Evolutionary conservation across 108 stramenopile species (phyloP).

Genomic region (Pseudonitzschia multiseries): DNA sequence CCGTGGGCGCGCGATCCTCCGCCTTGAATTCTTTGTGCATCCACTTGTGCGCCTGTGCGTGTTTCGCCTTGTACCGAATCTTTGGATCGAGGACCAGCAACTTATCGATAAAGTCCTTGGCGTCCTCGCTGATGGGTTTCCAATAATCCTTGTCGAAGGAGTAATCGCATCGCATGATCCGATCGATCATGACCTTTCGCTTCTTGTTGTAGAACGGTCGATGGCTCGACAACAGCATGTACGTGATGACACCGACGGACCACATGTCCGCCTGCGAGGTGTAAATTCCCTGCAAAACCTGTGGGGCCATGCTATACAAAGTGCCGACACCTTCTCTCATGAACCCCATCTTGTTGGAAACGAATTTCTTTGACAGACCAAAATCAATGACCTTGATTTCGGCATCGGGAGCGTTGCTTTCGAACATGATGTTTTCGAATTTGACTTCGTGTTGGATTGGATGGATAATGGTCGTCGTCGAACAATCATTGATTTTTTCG

Average conservation of each 20-base stretch:
- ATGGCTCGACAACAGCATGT: constrained; percentile 53
- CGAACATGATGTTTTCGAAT: constrained; percentile 60
- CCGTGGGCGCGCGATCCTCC: constrained; percentile 23
- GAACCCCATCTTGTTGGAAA: constrained; percentile 19
- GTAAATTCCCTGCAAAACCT: constrained; percentile 80
- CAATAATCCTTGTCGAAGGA: constrained; percentile 54
- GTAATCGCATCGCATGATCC: constrained; percentile 61
- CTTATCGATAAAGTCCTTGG: constrained; percentile 58
- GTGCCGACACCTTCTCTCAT: constrained; percentile 79
- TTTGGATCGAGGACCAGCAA: constrained; percentile 68
- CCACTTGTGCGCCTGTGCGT: constrained; percentile 55
- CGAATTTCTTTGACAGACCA: constrained; percentile 72
- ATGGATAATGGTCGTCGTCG: not conserved
- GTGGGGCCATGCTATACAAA: constrained; percentile 74
- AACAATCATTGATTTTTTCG: not conserved
- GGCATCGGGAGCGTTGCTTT: constrained; percentile 48
- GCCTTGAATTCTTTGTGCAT: constrained; percentile 44
- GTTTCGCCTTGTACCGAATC: constrained; percentile 45
- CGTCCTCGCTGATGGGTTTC: constrained; percentile 47
- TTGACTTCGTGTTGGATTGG: constrained; percentile 2
- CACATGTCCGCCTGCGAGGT: constrained; percentile 80
- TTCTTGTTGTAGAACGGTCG: constrained; percentile 67
- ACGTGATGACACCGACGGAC: constrained; percentile 69
- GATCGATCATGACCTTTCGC: constrained; percentile 46
- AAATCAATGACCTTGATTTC: constrained; percentile 72